phyloP scores from a whole-genome alignment of 768 basidiomycete genomes.

The Fibroporia radiculosa region DNA sequence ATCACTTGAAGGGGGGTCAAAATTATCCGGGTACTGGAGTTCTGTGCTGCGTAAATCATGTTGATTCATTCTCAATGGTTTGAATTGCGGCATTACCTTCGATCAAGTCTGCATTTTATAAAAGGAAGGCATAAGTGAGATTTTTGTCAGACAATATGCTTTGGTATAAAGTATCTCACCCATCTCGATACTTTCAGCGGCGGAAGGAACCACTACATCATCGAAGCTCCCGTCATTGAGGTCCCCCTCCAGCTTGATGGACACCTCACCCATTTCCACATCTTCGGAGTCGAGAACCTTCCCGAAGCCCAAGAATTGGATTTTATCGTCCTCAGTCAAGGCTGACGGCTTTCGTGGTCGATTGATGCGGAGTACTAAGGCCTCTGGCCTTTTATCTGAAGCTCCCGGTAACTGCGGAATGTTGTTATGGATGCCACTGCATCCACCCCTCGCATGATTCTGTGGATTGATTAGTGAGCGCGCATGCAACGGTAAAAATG shows the following conservation, averaged over 20 bases:
- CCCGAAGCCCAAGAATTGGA: not conserved
- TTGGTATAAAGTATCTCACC: no score
- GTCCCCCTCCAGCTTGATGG: not conserved
- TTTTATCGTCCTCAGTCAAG: constrained; percentile 20
- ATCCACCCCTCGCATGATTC: not conserved
- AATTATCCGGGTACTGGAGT: no score
- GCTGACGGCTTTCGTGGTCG: constrained; percentile 20
- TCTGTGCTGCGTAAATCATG: no score
- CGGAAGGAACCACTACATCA: no score
- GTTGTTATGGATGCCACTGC: not conserved
- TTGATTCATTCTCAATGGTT: no score
- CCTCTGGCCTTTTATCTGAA: not conserved
- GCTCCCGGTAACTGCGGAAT: no score
- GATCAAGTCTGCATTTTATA: no score
- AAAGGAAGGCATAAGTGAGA: no score
- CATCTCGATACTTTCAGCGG: no score
- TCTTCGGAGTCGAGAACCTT: not conserved
- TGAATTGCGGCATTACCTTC: no score
- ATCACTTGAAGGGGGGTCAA: no score
- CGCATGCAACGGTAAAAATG: not conserved
- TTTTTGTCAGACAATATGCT: no score
- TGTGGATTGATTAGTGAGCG: not conserved
- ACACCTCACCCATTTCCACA: not conserved
- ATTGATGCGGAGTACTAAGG: not conserved
- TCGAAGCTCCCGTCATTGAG: not conserved